Conservation (phyloP, 345 rosid species). For the Ailanthus altissimus region DNA sequence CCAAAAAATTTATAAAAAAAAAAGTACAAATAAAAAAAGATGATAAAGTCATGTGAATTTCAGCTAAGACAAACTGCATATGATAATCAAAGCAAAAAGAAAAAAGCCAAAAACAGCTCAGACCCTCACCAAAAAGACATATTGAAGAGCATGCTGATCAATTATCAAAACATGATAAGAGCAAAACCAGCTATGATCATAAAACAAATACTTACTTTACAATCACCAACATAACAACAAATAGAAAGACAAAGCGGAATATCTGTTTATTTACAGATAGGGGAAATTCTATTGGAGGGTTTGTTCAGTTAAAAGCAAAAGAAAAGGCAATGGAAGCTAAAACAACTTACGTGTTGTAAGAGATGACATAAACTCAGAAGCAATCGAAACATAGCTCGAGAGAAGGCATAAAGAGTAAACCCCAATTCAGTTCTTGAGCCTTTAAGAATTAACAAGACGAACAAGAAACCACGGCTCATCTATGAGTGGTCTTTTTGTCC, state of each 20-base stretch:
- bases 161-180: background rate
- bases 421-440: background rate
- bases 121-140: background rate
- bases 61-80: background rate
- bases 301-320: background rate
- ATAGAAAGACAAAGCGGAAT: background rate
- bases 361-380: conserved; percentile 26
- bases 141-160: background rate
- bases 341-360: conserved; percentile 28
- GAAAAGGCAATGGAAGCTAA: background rate
- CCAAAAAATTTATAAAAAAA: background rate
- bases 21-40: background rate
- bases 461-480: background rate
- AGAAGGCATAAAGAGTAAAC: background rate
- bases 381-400: background rate
- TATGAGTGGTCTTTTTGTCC: no score
- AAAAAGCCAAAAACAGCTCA: background rate
- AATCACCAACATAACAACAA: background rate
- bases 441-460: background rate
- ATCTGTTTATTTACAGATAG: no score
- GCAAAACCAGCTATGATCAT: background rate
- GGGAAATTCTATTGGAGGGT: background rate
- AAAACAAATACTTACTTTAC: background rate
- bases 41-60: background rate
- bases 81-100: background rate